Base-by-base conservation (phyloP, 331 rosid species). In the Quercus lobata region DNA sequence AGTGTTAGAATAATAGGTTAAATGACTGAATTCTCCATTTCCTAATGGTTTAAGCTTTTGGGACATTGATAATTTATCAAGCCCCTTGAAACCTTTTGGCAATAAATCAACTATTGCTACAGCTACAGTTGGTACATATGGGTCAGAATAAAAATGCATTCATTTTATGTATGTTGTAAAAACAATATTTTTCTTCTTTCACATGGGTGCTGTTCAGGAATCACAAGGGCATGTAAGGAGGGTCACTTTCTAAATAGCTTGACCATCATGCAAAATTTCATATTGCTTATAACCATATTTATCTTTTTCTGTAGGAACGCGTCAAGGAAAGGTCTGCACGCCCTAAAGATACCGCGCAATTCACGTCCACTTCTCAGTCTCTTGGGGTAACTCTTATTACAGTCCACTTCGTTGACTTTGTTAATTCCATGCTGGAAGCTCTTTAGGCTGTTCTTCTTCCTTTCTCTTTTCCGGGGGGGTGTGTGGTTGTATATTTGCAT, bases 291-390 rank as follows among this genome's bases (percentile, higher is more conserved):
- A 63, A 80, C 73, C 53, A 32, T 78, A 14, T 44, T 37, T 57
- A 76, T 75, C 79, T 44, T 80, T 73, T 78, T 52, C 11, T 65
- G 78, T 87, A 96, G 98, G 97, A 91, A 70, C 97, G 97, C 69
- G 87, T 93, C 80, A 91, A 91, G 89, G 97, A 89, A 80, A 92
- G 98, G 84, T 85, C 92, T 69, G 61, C 75, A 7, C 75, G 4
- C 76, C 54, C 91, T 25, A 96, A 89, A 87, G 92, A 87, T 62
- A 74, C 85, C 44, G 24, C 85, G 3, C 90, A 82, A 79, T 68
- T 81, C 66, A 74, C 90, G 60, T 84, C 93, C 73, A 74, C 80
- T 72, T 79, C 82, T 56, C 92, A 87, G 73, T 76, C 89, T 53
- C 77, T 68, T 72, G 89, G 90, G 93, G 98, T 96, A 89, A 73